Evolutionary conservation across 163 green algal genomes (phyloP).

Genomic region (Chloromonas sp.): DNA sequence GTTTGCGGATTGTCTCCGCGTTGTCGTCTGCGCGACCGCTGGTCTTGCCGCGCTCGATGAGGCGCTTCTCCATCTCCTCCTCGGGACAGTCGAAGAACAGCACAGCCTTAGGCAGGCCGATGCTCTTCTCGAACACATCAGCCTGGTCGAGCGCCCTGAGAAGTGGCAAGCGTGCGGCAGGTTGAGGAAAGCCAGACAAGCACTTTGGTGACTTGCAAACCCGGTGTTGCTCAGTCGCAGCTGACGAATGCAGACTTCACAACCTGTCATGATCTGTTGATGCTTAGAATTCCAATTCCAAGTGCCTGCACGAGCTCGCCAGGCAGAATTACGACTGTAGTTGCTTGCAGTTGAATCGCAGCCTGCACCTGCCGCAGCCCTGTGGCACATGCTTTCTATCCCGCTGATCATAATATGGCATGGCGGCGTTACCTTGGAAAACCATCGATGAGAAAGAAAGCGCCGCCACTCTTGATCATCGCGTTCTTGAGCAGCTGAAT

Average conservation of each 20-base stretch:
- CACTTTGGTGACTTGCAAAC: no score
- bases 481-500: conserved; percentile 42
- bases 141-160: conserved; percentile 58
- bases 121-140: conserved; percentile 39
- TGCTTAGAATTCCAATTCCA: no score
- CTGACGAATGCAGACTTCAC: no score
- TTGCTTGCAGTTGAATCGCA: no score
- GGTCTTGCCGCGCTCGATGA: not conserved
- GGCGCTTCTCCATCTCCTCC: conserved; percentile 39
- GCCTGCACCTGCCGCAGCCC: no score
- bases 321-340: no score
- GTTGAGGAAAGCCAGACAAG: no score
- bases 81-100: conserved; percentile 72
- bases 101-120: conserved; percentile 50
- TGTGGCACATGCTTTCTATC: no score
- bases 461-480: conserved; percentile 53
- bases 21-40: conserved; percentile 70
- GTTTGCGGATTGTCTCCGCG: conserved; percentile 64
- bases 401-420: no score
- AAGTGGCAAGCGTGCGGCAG: not conserved
- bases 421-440: conserved; percentile 38
- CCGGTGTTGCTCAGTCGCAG: no score
- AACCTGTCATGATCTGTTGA: no score
- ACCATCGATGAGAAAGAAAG: conserved; percentile 72
- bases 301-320: no score